Evolutionary conservation across 805 yeast species (phyloP).

Genomic region (Saccharomycopsis oosterbeekiorum): DNA sequence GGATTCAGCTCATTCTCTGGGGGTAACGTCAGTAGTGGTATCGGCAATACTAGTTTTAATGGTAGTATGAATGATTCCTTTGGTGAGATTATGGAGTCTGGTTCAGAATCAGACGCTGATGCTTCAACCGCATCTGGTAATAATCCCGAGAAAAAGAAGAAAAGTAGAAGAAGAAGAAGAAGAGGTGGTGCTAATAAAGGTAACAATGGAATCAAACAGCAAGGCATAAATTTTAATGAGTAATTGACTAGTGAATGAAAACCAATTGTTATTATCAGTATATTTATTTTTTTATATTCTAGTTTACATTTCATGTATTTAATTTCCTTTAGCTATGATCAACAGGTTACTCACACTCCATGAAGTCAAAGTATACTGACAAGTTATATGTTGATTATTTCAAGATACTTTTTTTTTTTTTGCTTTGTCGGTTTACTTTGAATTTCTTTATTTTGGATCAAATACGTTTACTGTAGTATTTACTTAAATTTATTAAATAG

Average conservation of each 20-base stretch:
- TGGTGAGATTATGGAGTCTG: neutral
- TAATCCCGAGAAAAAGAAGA: constrained; percentile 9
- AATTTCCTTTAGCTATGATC: too few species aligned
- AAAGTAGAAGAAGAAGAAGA: constrained; percentile 17
- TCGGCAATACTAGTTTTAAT: neutral
- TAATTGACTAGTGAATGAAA: neutral
- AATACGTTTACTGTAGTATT: too few species aligned
- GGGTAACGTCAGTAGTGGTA: neutral
- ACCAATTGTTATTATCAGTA: neutral
- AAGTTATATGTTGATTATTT: too few species aligned
- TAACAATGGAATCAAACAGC: constrained; percentile 1
- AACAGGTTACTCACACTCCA: too few species aligned
- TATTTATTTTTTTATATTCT: neutral
- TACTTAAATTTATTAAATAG: too few species aligned
- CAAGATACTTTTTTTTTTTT: too few species aligned
- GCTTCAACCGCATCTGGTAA: neutral
- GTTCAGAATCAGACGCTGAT: neutral
- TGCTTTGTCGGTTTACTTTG: too few species aligned
- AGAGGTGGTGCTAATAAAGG: constrained; percentile 6
- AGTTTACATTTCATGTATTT: neutral
- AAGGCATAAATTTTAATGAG: neutral
- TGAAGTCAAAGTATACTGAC: too few species aligned
- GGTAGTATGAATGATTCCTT: neutral
- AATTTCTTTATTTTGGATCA: too few species aligned
- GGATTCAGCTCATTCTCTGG: neutral